Conservation (phyloP, 768 basidiomycete genomes). For the Rhizopogon roseolus region DNA sequence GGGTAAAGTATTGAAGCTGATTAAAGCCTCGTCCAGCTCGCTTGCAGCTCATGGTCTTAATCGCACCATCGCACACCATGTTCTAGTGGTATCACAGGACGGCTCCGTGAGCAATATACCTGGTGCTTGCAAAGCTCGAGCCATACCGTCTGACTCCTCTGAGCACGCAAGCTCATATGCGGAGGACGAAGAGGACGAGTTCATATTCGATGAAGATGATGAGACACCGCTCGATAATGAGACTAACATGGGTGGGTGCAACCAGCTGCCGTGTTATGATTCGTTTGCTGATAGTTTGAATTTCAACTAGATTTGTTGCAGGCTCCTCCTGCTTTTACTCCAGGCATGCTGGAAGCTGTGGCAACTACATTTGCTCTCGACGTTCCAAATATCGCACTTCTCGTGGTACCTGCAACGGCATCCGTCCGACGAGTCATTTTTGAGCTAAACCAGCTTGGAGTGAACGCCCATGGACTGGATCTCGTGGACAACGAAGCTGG, state of each 20-base stretch:
- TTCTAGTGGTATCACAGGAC: conserved; percentile 54
- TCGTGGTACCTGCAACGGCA: conserved; percentile 62
- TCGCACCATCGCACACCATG: conserved; percentile 42
- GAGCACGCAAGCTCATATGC: neutral
- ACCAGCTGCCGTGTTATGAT: neutral
- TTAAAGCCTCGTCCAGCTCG: conserved; percentile 20
- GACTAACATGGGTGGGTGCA: conserved; percentile 17
- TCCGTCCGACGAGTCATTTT: conserved; percentile 59
- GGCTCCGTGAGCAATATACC: conserved; percentile 51
- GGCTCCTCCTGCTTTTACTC: conserved; percentile 50
- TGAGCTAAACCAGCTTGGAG: conserved; percentile 60
- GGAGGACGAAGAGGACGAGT: conserved; percentile 5
- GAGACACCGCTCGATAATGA: conserved; percentile 12
- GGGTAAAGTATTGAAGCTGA: conserved; percentile 28
- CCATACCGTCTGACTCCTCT: neutral
- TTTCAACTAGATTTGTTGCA: conserved; percentile 36
- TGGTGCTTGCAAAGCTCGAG: conserved; percentile 30
- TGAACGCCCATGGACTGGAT: conserved; percentile 62
- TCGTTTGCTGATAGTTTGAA: conserved; percentile 5
- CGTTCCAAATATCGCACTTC: conserved; percentile 59
- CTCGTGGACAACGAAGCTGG: conserved; percentile 40
- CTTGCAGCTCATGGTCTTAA: conserved; percentile 21
- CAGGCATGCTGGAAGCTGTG: conserved; percentile 58
- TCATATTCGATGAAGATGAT: conserved; percentile 21
- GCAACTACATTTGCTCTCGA: conserved; percentile 69